Conservation (phyloP, 805 yeast genomes). For the Spathaspora boniae region DNA sequence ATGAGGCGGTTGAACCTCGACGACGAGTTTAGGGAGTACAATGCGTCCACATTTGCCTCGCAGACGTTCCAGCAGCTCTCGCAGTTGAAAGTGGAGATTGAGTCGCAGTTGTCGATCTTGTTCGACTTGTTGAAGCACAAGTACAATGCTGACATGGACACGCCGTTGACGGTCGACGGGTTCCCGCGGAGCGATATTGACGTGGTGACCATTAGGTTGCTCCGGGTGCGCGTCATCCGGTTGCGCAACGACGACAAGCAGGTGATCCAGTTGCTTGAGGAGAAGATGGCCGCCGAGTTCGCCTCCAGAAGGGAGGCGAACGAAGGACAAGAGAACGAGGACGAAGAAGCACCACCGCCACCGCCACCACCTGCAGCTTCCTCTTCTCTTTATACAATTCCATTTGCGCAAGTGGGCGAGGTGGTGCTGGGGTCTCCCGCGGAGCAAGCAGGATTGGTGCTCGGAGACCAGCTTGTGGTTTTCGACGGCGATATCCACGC, state of each 20-base stretch:
- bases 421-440: slow-evolving; percentile 60
- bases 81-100: slow-evolving; percentile 16
- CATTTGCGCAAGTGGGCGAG: slow-evolving; percentile 54
- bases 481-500: slow-evolving; percentile 53
- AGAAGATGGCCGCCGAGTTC: slow-evolving; percentile 45
- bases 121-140: slow-evolving; percentile 39
- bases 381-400: slow-evolving; percentile 20
- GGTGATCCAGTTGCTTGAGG: slow-evolving; percentile 46
- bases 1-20: slow-evolving; percentile 27
- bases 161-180: slow-evolving; percentile 70
- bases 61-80: slow-evolving; percentile 14
- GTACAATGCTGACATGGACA: slow-evolving; percentile 58
- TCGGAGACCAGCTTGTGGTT: slow-evolving; percentile 51
- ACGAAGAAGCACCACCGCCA: not conserved
- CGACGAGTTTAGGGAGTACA: slow-evolving; percentile 18
- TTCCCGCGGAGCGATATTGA: slow-evolving; percentile 85
- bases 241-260: slow-evolving; percentile 64
- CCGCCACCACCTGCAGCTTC: not conserved
- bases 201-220: slow-evolving; percentile 58
- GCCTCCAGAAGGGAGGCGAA: slow-evolving; percentile 6
- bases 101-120: slow-evolving; percentile 26
- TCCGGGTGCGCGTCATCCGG: slow-evolving; percentile 62
- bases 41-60: slow-evolving; percentile 14
- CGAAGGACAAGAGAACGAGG: not conserved
- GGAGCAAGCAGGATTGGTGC: slow-evolving; percentile 43